Evolutionary conservation across 2,329 filamentous ascomycete genomes (phyloP), one percentile per base, ranked within the genome.

Genomic region (Hypoxylon sp.): DNA sequence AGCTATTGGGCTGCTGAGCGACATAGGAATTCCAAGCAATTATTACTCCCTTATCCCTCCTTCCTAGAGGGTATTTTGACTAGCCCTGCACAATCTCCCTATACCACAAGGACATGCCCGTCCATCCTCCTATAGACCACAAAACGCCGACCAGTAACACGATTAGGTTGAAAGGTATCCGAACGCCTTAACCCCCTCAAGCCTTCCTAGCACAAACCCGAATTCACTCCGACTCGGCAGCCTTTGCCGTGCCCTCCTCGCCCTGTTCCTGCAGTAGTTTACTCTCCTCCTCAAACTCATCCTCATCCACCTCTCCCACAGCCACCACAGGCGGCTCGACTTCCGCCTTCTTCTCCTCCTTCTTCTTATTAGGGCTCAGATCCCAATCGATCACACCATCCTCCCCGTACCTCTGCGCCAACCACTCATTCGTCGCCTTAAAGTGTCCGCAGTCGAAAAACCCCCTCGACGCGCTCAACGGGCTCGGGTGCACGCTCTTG

Each of bases 391-490:
- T 94, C 74, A 89, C 87, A 1, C 88, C 90, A 2, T 90, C 90
- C n/a, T 86, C 82, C 0, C 96, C 96, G 78, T 98, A 97, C 62
- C 91, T 85, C 71, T 85, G 78, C 56, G 86, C 82, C 21, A 99
- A 83, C 96, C 96, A 99, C 73, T 92, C 89, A 75, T 97, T 97
- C 48, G 92, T 88, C 80, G 89, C 87, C 68, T 84, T 89, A 78
- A 96, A 97, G 79, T 97, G 94, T 0, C 88, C 88, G 72, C 91
- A 94, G 62, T 92, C 90, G 70, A 93, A 93, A 78, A 94, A 99
- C 0, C 96, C 96, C 57, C 87, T 85, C 12, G 84, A 81, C 3
- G 95, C 96, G 80, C 93, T 96, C 70, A 97, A 79, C n/a, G 96
- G 96, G 78, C 93, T 97, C 0, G 96, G 96, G 80, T 99, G 96